A percentile compares a stretch with the other conserved stretches of the same genome.
Evolutionary conservation across 805 yeast species (phyloP).

Genomic region (Komagataella populi): DNA sequence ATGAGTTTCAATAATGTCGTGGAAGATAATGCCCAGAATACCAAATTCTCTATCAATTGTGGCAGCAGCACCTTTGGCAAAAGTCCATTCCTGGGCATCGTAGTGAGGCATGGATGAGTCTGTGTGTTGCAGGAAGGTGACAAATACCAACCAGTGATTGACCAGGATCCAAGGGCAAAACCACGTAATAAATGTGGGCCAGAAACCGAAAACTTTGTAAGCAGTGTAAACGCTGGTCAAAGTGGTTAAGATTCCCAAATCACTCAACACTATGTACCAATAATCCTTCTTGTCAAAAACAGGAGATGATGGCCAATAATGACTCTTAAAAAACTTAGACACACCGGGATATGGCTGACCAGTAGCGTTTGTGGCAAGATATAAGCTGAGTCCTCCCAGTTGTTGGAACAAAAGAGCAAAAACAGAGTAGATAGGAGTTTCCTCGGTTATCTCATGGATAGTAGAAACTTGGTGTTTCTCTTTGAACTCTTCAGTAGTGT

Average conservation of each 20-base stretch:
- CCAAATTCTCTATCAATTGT: slow-evolving; percentile 53
- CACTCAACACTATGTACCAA: slow-evolving; percentile 42
- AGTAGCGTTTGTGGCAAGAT: slow-evolving; percentile 38
- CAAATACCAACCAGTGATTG: slow-evolving; percentile 54
- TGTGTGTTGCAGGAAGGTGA: slow-evolving; percentile 50
- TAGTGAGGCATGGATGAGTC: slow-evolving; percentile 49
- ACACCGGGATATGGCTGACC: slow-evolving; percentile 36
- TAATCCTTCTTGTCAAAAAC: slow-evolving; percentile 39
- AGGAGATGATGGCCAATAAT: slow-evolving; percentile 41
- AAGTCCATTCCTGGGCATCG: slow-evolving; percentile 41
- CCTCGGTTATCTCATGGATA: slow-evolving; percentile 35
- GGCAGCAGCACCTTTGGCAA: slow-evolving; percentile 56
- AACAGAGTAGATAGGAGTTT: slow-evolving; percentile 37
- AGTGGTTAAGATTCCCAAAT: slow-evolving; percentile 36
- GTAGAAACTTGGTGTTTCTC: slow-evolving; percentile 18
- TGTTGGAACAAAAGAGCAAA: slow-evolving; percentile 35
- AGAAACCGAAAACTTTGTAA: slow-evolving; percentile 32
- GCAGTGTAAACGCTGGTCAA: slow-evolving; percentile 35
- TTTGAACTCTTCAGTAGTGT: slow-evolving; percentile 31
- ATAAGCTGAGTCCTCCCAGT: slow-evolving; percentile 38
- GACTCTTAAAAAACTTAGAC: slow-evolving; percentile 29
- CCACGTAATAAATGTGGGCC: slow-evolving; percentile 41
- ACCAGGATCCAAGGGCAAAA: slow-evolving; percentile 45
- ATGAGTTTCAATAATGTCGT: slow-evolving; percentile 45
- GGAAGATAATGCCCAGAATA: slow-evolving; percentile 43